Evolutionary conservation across 176 grass and related monocot species (phyloP).

Genomic region (Cocos nucifera): DNA sequence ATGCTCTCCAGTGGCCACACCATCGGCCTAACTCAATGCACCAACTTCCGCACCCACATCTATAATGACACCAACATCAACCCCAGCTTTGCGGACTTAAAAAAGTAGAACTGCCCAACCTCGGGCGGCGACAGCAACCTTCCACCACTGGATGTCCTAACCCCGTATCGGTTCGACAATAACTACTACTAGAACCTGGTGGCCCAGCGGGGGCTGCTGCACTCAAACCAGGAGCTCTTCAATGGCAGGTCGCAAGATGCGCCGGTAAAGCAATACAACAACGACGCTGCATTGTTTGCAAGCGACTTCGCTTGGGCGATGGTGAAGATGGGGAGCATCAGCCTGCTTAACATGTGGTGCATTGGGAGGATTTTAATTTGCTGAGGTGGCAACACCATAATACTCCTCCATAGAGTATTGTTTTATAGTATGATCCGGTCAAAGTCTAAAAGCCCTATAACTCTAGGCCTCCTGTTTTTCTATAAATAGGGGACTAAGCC

Average conservation of each 20-base stretch:
- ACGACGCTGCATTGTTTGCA: too few species aligned
- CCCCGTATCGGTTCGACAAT: constrained; percentile 37
- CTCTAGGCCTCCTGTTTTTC: too few species aligned
- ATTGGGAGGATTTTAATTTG: too few species aligned
- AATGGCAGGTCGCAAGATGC: constrained; percentile 43
- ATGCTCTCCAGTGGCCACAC: constrained; percentile 73
- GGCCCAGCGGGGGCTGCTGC: constrained; percentile 30
- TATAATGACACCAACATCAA: constrained; percentile 43
- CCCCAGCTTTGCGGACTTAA: constrained; percentile 36
- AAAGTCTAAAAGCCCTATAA: too few species aligned
- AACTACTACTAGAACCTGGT: constrained; percentile 39
- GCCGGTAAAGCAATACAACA: constrained; percentile 3
- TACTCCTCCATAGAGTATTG: too few species aligned
- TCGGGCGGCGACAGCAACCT: constrained; percentile 25
- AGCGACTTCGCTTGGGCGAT: too few species aligned
- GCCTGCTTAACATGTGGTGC: too few species aligned
- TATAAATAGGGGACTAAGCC: too few species aligned
- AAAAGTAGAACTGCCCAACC: constrained; percentile 28
- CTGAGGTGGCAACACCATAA: too few species aligned
- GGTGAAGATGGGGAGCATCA: too few species aligned
- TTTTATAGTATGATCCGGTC: too few species aligned
- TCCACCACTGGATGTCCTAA: constrained; percentile 42
- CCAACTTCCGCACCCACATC: constrained; percentile 43
- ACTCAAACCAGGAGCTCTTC: constrained; percentile 76
- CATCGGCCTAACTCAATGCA: constrained; percentile 44